Evolutionary conservation across 2,329 filamentous ascomycete genomes (phyloP).

Genomic region (Paraconiothyrium brasiliense): DNA sequence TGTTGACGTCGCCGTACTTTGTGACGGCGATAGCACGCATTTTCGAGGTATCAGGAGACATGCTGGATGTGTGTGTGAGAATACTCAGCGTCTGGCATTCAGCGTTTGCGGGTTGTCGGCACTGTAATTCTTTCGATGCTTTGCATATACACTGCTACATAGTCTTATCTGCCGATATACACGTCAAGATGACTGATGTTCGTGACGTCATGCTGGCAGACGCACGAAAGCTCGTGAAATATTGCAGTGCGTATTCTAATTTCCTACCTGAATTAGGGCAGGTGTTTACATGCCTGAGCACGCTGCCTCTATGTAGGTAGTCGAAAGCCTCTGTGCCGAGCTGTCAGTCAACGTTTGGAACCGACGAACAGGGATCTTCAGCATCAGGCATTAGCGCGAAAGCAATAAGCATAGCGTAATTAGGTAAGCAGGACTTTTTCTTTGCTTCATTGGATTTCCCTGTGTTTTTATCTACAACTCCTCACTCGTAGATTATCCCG

Average conservation of each 20-base stretch:
- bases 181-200: neutral
- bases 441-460: no score
- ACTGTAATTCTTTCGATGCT: neutral
- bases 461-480: no score
- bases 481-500: no score
- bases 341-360: no score
- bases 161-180: neutral
- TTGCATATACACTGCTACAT: neutral
- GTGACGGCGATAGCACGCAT: constrained; percentile 47
- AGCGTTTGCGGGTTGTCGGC: neutral
- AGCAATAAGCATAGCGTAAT: no score
- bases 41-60: constrained; percentile 1
- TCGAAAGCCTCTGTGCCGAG: no score
- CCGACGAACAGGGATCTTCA: no score
- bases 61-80: neutral
- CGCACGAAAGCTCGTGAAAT: neutral
- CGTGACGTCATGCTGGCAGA: neutral
- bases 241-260: neutral
- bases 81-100: neutral
- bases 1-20: constrained; percentile 38
- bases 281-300: neutral
- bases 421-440: no score
- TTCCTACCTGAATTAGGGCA: neutral
- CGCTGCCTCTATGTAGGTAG: neutral
- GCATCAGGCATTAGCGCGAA: no score